Evolutionary conservation across 768 basidiomycete species (phyloP), one percentile per base, ranked within the genome.

Genomic region (Pleurotus giganteus): DNA sequence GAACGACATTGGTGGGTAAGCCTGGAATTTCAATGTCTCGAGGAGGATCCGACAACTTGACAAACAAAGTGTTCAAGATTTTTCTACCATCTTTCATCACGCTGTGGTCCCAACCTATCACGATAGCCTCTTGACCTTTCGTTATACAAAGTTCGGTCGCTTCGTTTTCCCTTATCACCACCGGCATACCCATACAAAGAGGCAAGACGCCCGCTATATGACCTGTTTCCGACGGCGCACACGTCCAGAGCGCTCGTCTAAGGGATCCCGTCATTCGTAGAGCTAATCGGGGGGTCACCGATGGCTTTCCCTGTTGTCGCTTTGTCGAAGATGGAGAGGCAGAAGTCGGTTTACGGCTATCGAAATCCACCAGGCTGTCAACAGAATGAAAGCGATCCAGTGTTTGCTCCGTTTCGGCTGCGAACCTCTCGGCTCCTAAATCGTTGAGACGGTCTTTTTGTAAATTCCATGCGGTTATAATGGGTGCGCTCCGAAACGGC

Each of bases 391-490:
- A 69, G 17, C 62, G 41, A 4, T 28, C 34, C 0, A 73, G 46
- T 1, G 21, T 17, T 57, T 69, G 69, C 1, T 43, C 47, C 1
- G 63, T 66, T 17, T 75, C 72, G n/a, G 29, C 12, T 4, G 75
- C 69, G 66, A 74, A 78, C 12, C 66, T 55, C 13, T 47, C 8
- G n/a, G 52, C 31, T 2, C 71, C 71, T 0, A 70, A 4, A 5
- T 59, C n/a, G 60, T 78, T 78, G 0, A 75, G 65, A 49, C 61
- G 55, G 58, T 77, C 75, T 54, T 71, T 69, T 24, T 71, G 63
- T 8, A 60, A 26, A 65, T 75, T 77, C 15, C 58, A 56, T 4
- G 66, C 63, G 2, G 72, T 75, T 23, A 79, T 78, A 11, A 77
- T 63, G 3, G 74, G 67, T 2, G 71, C 62, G 63, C 72, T 57